Base-by-base conservation (phyloP, 768 basidiomycete genomes). In the Hirschioporus abietinus region DNA sequence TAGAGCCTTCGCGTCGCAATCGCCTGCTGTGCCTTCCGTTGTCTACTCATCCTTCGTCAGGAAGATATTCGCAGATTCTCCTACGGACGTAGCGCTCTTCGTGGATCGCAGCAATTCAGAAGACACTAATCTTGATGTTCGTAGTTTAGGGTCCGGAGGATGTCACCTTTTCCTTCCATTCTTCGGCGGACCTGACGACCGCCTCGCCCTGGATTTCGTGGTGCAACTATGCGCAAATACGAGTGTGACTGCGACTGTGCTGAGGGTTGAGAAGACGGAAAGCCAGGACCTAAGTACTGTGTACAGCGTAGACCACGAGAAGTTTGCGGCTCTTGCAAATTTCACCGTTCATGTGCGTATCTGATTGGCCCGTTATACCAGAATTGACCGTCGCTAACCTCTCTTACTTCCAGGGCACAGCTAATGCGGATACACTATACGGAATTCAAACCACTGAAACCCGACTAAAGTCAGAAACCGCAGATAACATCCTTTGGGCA, bases 111-210 rank as follows among this genome's bases (percentile, higher is more conserved):
- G 89, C 0, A 75, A 72, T 65, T 76, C 83, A 1, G 73, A 71
- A 24, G 72, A 71, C 27, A 66, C 71, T 7, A 71, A 75, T 18
- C 65, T 63, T 35, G 42, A 52, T 20, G 20, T 52, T 52, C 15
- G 12, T 20, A 12, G 42, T 52, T 10, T 20, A 3, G 42, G 20
- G 12, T 71, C 71, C 9, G 66, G 62, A 42, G 81, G 75, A 26
- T 81, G 89, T 67, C 92, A 92, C 69, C 72, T 98, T 30, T 87
- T 96, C 74, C 73, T 95, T 58, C 92, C 96, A 0, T 98, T 96
- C 86, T 91, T 94, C 74, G 96, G 96, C 42, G 96, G 96, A 0
- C 88, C 93, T 0, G 96, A 99, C 74, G 96, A 98, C 74, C 87
- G 97, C 0, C 81, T 94, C 24, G 93, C 93, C 0, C 78, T 99